Evolutionary conservation across 495 filamentous ascomycete species (phyloP).

Genomic region (Cercophora scortea): DNA sequence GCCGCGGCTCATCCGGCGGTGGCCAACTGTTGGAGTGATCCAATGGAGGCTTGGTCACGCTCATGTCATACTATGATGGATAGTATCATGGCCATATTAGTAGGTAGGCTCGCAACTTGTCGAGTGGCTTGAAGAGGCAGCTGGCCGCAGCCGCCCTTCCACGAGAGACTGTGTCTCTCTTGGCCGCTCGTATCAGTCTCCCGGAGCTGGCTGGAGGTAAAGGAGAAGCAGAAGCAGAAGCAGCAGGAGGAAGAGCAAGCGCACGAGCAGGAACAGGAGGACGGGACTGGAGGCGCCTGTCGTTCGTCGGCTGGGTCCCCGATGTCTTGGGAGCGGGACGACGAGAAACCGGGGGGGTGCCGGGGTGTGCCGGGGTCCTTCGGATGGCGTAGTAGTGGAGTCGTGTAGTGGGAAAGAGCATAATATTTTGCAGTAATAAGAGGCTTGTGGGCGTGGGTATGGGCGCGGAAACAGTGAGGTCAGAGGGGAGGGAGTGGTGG

Average conservation of each 20-base stretch:
- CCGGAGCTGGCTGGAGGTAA: no score
- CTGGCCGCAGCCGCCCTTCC: conserved; percentile 1
- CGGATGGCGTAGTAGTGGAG: conserved; percentile 9
- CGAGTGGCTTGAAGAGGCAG: conserved; percentile 14
- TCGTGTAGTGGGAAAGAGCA: conserved; percentile 1
- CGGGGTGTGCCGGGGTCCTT: conserved; percentile 16
- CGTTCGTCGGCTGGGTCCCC: conserved; percentile 15
- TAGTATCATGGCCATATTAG: not conserved
- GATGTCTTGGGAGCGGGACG: conserved; percentile 16
- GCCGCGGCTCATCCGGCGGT: conserved; percentile 11
- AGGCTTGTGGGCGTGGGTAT: conserved; percentile 2
- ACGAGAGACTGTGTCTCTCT: no score
- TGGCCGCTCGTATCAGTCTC: no score
- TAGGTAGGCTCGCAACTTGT: no score
- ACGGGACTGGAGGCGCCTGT: no score
- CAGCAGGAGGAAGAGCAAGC: no score
- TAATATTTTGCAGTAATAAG: no score
- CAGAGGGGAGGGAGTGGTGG: conserved; percentile 14
- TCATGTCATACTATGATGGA: conserved; percentile 18
- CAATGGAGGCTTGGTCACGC: conserved; percentile 25
- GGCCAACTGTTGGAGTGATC: conserved; percentile 7
- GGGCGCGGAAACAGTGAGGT: conserved; percentile 11
- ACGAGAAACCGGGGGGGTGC: conserved; percentile 8
- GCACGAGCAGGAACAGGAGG: no score
- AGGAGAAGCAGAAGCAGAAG: no score